Evolutionary conservation across 2,329 filamentous ascomycete species (phyloP).

Genomic region (Aspergillus arachidicola): DNA sequence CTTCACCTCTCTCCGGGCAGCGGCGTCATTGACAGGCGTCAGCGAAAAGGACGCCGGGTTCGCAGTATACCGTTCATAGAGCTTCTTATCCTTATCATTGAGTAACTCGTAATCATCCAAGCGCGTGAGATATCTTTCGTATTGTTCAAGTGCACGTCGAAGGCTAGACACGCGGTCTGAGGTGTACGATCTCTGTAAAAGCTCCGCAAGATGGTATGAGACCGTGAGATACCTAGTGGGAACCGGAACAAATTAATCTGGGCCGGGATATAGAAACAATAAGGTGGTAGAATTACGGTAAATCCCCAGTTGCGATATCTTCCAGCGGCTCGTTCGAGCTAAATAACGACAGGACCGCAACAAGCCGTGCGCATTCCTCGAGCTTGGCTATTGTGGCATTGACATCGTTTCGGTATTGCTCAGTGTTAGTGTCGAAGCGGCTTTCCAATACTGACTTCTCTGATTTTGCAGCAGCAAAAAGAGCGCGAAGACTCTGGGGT

Average conservation of each 20-base stretch:
- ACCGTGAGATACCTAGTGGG: conserved; percentile 69
- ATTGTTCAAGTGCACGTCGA: conserved; percentile 65
- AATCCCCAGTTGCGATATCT: conserved; percentile 79
- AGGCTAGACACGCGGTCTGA: conserved; percentile 67
- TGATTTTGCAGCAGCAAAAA: conserved; percentile 59
- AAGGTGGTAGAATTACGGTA: conserved; percentile 61
- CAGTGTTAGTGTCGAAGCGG: conserved; percentile 65
- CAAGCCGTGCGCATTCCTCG: conserved; percentile 69
- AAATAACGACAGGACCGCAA: conserved; percentile 76
- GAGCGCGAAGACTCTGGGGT: conserved; percentile 56
- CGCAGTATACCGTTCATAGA: conserved; percentile 74
- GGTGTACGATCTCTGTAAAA: conserved; percentile 67
- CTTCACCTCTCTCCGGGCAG: conserved; percentile 76
- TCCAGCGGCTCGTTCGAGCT: conserved; percentile 87
- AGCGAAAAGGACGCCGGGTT: conserved; percentile 73
- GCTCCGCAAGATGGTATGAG: conserved; percentile 76
- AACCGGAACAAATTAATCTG: conserved; percentile 23
- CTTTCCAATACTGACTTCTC: conserved; percentile 62
- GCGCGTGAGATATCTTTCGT: conserved; percentile 76
- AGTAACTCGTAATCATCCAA: conserved; percentile 80
- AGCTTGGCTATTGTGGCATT: conserved; percentile 69
- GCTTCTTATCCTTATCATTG: conserved; percentile 62
- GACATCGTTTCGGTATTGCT: conserved; percentile 69
- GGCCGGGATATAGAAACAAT: not conserved
- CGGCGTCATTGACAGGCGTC: conserved; percentile 66